Evolutionary conservation across 2,329 filamentous ascomycete genomes (phyloP).

Genomic region (Botrytis aclada): DNA sequence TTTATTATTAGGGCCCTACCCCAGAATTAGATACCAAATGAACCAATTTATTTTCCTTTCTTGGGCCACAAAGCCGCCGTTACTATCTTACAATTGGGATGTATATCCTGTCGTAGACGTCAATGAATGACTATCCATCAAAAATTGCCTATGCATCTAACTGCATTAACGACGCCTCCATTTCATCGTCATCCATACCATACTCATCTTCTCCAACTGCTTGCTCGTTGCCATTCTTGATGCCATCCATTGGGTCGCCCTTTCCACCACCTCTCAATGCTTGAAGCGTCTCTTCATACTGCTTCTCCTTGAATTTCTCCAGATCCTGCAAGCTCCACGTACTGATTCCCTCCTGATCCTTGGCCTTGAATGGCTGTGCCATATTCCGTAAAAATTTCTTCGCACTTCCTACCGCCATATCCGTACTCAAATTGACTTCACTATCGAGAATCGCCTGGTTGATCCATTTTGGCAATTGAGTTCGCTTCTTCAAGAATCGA

Average conservation of each 20-base stretch:
- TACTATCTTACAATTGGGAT: conserved; percentile 12
- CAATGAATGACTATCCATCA: not conserved
- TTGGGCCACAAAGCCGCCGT: not conserved
- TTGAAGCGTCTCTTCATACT: conserved; percentile 64
- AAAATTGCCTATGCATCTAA: conserved; percentile 26
- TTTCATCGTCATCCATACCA: conserved; percentile 38
- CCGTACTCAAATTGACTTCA: conserved; percentile 87
- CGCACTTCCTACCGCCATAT: conserved; percentile 87
- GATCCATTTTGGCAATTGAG: conserved; percentile 95
- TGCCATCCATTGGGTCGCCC: conserved; percentile 20
- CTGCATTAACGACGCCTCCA: conserved; percentile 53
- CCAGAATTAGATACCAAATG: conserved; percentile 8
- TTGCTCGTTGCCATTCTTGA: conserved; percentile 27
- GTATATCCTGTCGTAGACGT: not conserved
- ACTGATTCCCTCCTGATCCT: conserved; percentile 86
- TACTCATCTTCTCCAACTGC: conserved; percentile 32
- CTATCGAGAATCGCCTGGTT: conserved; percentile 80
- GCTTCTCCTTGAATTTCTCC: conserved; percentile 71
- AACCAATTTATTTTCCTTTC: conserved; percentile 9
- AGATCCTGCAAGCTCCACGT: conserved; percentile 85
- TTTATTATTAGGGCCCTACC: not conserved
- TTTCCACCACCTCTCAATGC: conserved; percentile 50
- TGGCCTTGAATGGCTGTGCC: conserved; percentile 81
- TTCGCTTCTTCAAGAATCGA: conserved; percentile 86
- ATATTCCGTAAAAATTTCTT: conserved; percentile 88